Evolutionary conservation across 2,329 filamentous ascomycete genomes (phyloP).

Genomic region (Fusarium sp.): DNA sequence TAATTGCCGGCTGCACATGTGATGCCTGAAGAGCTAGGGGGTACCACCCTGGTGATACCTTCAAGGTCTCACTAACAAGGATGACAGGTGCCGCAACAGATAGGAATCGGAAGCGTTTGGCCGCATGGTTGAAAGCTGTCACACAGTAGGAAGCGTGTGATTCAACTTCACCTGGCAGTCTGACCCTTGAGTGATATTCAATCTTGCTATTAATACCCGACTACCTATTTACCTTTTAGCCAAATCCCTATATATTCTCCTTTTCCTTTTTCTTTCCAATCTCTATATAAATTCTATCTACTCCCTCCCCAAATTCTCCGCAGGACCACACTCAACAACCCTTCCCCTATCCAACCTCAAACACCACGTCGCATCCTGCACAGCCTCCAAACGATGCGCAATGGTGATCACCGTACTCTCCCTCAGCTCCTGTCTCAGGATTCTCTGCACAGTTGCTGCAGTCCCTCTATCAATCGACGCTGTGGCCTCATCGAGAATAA

Average conservation of each 20-base stretch:
- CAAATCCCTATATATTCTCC: not conserved
- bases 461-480: conserved; percentile 72
- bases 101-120: too few relatives aligned
- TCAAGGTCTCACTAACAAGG: accelerated
- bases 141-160: not conserved
- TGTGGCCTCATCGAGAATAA: conserved; percentile 74
- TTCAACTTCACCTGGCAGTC: not conserved
- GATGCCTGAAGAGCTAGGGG: not conserved
- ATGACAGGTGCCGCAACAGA: not conserved
- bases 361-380: conserved; percentile 68
- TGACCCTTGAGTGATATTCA: not conserved
- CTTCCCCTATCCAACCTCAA: conserved; percentile 64
- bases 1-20: not conserved
- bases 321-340: conserved; percentile 62
- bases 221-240: not conserved
- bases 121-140: not conserved
- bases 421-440: conserved; percentile 66
- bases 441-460: conserved; percentile 67
- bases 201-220: not conserved
- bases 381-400: conserved; percentile 73
- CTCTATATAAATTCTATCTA: not conserved
- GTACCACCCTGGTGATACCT: not conserved
- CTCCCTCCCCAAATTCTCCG: conserved; percentile 31
- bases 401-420: conserved; percentile 73
- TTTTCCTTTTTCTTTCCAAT: not conserved